phyloP scores from a whole-genome alignment of 2,329 filamentous ascomycete species.

The Colletotrichum tofieldiae region DNA sequence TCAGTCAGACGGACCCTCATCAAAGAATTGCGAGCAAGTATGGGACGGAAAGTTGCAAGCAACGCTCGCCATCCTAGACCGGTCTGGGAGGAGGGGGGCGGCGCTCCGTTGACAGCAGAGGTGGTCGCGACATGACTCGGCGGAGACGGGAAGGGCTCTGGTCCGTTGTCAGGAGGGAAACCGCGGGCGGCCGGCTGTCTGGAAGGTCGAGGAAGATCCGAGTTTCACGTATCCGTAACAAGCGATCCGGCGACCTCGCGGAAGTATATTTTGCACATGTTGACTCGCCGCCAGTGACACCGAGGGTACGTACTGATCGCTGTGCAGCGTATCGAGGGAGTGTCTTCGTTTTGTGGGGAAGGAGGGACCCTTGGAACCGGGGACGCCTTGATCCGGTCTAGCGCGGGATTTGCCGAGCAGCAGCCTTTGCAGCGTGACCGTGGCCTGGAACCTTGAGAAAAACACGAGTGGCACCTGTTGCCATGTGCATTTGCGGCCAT shows the following conservation, averaged over 20 bases:
- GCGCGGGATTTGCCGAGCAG: slow-evolving; percentile 18
- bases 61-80: neutral
- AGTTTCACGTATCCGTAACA: slow-evolving; percentile 33
- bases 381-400: slow-evolving; percentile 25
- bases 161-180: slow-evolving; percentile 22
- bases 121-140: slow-evolving; percentile 26
- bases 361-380: slow-evolving; percentile 20
- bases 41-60: slow-evolving; percentile 6
- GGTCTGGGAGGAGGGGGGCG: neutral
- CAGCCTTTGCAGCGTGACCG: neutral
- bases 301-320: slow-evolving; percentile 1
- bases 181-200: slow-evolving; percentile 6
- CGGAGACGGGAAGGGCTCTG: slow-evolving; percentile 22
- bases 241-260: neutral
- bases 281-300: neutral
- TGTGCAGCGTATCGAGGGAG: too few relatives aligned
- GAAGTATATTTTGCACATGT: neutral
- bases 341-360: neutral
- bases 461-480: neutral
- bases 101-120: slow-evolving; percentile 2
- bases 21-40: neutral
- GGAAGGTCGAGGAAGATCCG: slow-evolving; percentile 33
- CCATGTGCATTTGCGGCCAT: neutral
- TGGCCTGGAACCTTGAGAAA: slow-evolving; percentile 12
- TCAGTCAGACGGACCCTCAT: neutral